A percentile compares a stretch with the other conserved stretches of the same genome.
Conservation (phyloP, 495 filamentous ascomycete species). For the Trichoderma parareesei region DNA sequence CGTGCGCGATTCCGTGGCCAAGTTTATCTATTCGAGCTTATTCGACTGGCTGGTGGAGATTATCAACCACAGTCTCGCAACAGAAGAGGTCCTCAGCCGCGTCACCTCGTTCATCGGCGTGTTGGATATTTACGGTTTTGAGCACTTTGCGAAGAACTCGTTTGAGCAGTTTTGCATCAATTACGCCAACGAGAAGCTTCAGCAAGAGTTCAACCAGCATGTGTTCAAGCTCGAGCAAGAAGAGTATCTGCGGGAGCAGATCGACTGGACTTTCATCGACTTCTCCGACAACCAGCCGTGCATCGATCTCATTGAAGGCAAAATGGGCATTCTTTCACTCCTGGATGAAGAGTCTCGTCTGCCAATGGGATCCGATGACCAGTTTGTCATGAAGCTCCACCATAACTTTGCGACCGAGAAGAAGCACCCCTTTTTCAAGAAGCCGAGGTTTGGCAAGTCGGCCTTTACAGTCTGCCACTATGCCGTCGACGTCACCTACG, state of each 20-base stretch:
- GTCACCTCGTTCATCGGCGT: constrained; percentile 97
- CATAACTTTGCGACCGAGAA: constrained; percentile 87
- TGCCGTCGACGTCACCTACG: constrained; percentile 96
- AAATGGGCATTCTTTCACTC: constrained; percentile 84
- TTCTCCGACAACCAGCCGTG: constrained; percentile 99
- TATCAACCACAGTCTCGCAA: constrained; percentile 85
- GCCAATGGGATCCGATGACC: constrained; percentile 95
- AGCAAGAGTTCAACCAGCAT: constrained; percentile 99
- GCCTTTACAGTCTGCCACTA: constrained; percentile 99
- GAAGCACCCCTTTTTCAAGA: constrained; percentile 90
- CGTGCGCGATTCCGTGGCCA: constrained; percentile 94
- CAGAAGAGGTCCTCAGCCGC: constrained; percentile 73
- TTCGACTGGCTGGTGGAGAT: constrained; percentile 98
- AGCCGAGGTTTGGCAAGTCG: constrained; percentile 94
- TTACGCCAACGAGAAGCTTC: constrained; percentile 98
- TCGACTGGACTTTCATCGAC: constrained; percentile 99
- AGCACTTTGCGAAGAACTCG: constrained; percentile 99
- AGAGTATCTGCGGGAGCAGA: constrained; percentile 93
- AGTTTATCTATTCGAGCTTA: constrained; percentile 96
- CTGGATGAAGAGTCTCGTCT: constrained; percentile 94
- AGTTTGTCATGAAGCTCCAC: constrained; percentile 95
- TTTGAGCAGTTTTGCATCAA: constrained; percentile 99
- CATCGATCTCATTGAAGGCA: constrained; percentile 97
- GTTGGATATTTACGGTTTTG: constrained; percentile 99
- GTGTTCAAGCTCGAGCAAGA: constrained; percentile 99